Base-by-base conservation (phyloP, 2,329 filamentous ascomycete genomes). In the Aspergillus thermomutatus region DNA sequence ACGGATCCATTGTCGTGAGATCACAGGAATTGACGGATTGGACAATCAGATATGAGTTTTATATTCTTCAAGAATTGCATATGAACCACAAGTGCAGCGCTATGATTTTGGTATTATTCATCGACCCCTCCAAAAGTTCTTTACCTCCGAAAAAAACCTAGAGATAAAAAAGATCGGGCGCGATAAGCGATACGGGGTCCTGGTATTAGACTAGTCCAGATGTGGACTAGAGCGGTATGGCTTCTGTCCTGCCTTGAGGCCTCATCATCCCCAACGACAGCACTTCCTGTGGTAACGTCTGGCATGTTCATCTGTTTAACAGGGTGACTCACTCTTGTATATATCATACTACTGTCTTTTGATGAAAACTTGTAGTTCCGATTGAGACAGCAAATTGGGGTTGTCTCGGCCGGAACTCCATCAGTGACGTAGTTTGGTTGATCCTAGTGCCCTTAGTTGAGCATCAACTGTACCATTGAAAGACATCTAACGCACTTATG, bases 1-100 rank as follows among this genome's bases (percentile, higher is more conserved):
- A 95, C 17, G 85, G 81, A 56, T 87, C 81, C 89, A 92, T 92
- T 58, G 66, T 50, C 55, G 31, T n/a, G 25, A 3, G 11, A 3
- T 17, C 51, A 40, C 4, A 27, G 54, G 28, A 26, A 41, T 26
- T 8, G 2, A 50, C 4, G 3, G 17, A 28, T 53, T 26, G n/a
- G 49, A n/a, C 19, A 27, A 50, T 27, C 49, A 19, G 28, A 45
- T 2, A 10, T 19, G 9, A 26, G 19, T 27, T 41, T 45, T 54
- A 23, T 52, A 21, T 49, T 27, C 11, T 34, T 17, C n/a, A 21
- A 11, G 31, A n/a, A 37, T 7, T 34, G 34, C 31, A 17, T 37
- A 37, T 14, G 21, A 19, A 19, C n/a, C 14, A 28, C 10, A 53
- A 27, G 21, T 7, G 31, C 17, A 37, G 31, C 31, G 31, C 31